Conservation (phyloP, 2,329 filamentous ascomycete genomes). For the Mycosphaerella sp. region DNA sequence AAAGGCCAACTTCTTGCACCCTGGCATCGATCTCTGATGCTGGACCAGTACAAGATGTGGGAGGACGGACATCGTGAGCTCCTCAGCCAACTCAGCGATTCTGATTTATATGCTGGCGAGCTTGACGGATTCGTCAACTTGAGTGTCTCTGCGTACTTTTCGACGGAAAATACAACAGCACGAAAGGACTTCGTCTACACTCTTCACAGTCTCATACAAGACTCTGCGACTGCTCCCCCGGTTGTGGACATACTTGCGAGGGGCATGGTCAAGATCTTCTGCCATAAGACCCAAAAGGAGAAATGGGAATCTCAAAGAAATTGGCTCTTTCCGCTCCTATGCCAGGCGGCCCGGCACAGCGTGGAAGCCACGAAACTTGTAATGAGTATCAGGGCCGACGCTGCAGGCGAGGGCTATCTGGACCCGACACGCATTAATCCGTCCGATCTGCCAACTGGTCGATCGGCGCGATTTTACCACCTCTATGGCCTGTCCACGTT, state of each 20-base stretch:
- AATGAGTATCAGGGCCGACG: conserved; percentile 20
- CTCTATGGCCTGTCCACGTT: conserved; percentile 18
- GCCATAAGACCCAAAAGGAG: conserved; percentile 22
- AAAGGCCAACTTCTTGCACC: conserved; percentile 18
- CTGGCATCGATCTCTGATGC: conserved; percentile 20
- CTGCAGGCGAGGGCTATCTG: conserved; percentile 21
- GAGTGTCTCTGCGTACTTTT: conserved; percentile 21
- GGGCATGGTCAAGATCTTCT: conserved; percentile 21
- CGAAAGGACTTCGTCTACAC: conserved; percentile 20
- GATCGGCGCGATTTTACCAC: conserved; percentile 6
- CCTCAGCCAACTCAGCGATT: conserved; percentile 18
- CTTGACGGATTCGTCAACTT: conserved; percentile 20
- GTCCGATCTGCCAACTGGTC: background rate
- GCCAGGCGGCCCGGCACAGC: conserved; percentile 16
- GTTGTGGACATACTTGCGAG: conserved; percentile 18
- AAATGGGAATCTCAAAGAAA: conserved; percentile 24
- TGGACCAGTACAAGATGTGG: conserved; percentile 22
- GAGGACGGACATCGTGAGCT: conserved; percentile 15
- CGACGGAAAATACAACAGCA: conserved; percentile 12
- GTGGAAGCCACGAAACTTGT: conserved; percentile 19
- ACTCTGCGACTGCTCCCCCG: conserved; percentile 9
- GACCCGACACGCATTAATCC: conserved; percentile 1
- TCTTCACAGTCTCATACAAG: conserved; percentile 13
- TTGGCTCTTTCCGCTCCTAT: conserved; percentile 23
- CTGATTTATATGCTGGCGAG: conserved; percentile 14